Base-by-base conservation (phyloP, 805 yeast species). In the Saccharomycopsis javanensis region DNA sequence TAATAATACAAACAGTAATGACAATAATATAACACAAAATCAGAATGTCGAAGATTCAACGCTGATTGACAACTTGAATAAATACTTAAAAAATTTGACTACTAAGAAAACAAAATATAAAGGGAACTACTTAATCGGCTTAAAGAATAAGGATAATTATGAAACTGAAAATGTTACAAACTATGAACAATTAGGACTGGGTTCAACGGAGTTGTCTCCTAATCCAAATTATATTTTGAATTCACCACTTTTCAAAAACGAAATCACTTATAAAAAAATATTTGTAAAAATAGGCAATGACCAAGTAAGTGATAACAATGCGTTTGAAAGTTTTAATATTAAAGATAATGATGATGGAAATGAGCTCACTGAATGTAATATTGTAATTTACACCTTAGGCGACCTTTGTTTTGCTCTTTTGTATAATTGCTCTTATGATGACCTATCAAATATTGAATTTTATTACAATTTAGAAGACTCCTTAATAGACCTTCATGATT, bases 371-470 rank as follows among this genome's bases (percentile, higher is more conserved):
- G 54, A 42, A 42, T 52, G 38, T 25, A 28, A 52, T 16, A 51
- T 55, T 42, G 57, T 55, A n/a, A 50, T 60, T 16, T 61, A 6
- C 63, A 53, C 66, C 74, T 78, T 0, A 4, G 63, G 72, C 2
- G 72, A 38, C 23, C 54, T 74, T 1, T 63, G 70, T 4, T 75
- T 77, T 11, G 67, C 69, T 56, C 73, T 77, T 52, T 77, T 72
- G 23, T 70, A 53, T 31, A 57, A 60, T 23, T 53, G 31, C 34
- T 56, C 50, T 13, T 57, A 52, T 30, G 50, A 60, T n/a, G 59
- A 60, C 15, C 38, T 60, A 48, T 35, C 35, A 13, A 46, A 31
- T 15, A 27, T 50, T 10, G 31, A 45, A 23, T 60, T 60, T 33
- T 60, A 60, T 45, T 60, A 60, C 13, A 58, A 54, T 46, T 33